phyloP scores from a whole-genome alignment of 257 asterid species.

The Gentiana dahurica region DNA sequence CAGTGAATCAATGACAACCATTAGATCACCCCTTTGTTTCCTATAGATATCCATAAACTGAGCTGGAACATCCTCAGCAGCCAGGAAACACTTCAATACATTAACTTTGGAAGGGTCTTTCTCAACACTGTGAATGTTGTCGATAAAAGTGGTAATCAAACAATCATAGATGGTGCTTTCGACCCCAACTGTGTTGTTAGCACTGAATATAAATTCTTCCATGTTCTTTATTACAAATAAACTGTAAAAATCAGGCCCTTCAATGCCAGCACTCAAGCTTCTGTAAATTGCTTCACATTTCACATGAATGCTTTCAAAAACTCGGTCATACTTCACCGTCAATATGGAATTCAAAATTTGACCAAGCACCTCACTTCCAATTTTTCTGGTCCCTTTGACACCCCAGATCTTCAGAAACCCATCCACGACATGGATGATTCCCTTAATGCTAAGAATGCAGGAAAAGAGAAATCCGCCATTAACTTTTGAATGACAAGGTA shows the following conservation, averaged over 20 bases:
- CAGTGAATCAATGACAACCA: slow-evolving; percentile 71
- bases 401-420: slow-evolving; percentile 50
- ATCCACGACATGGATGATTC: slow-evolving; percentile 43
- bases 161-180: slow-evolving; percentile 57
- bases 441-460: slow-evolving; percentile 59
- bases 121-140: slow-evolving; percentile 51
- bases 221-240: slow-evolving; percentile 62
- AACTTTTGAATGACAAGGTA: slow-evolving; percentile 53
- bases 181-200: slow-evolving; percentile 27
- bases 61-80: slow-evolving; percentile 46
- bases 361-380: slow-evolving; percentile 38
- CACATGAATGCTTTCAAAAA: slow-evolving; percentile 53
- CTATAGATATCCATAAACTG: slow-evolving; percentile 40
- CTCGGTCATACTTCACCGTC: slow-evolving; percentile 66
- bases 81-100: slow-evolving; percentile 47
- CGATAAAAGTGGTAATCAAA: slow-evolving; percentile 51
- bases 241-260: slow-evolving; percentile 58
- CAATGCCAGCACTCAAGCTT: slow-evolving; percentile 44
- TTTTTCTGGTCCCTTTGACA: slow-evolving; percentile 32
- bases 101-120: slow-evolving; percentile 36
- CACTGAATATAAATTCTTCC: slow-evolving; percentile 57
- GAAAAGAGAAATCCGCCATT: slow-evolving; percentile 60
- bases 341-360: slow-evolving; percentile 65
- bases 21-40: slow-evolving; percentile 50
- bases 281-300: slow-evolving; percentile 55